phyloP scores from a whole-genome alignment of 73 alveolate species.

The Paramecium bursaria region DNA sequence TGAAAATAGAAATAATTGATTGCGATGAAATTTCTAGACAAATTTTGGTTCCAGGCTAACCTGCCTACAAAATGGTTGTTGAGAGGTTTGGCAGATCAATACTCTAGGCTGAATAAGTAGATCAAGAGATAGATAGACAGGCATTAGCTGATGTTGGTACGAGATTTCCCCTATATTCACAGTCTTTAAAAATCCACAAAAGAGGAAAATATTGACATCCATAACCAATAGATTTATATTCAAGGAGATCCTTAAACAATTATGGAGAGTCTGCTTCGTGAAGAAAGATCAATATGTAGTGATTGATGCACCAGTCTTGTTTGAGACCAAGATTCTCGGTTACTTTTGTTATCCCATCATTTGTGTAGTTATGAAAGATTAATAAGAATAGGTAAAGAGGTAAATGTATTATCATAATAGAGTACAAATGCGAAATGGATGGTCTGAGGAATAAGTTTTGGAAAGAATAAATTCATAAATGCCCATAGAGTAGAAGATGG shows the following conservation, averaged over 20 bases:
- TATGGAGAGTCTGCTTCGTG: conserved; percentile 69
- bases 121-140: conserved; percentile 77
- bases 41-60: conserved; percentile 73
- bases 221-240: conserved; percentile 78
- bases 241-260: conserved; percentile 68
- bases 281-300: conserved; percentile 74
- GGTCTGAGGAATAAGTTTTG: conserved; percentile 77
- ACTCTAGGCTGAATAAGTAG: conserved; percentile 48
- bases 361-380: conserved; percentile 74
- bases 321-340: conserved; percentile 80
- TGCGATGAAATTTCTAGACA: conserved; percentile 86
- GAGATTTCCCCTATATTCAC: background rate
- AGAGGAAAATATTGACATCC: conserved; percentile 70
- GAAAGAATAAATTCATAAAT: conserved; percentile 76
- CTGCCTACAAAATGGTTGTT: conserved; percentile 70
- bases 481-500: conserved; percentile 78
- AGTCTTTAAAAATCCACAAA: conserved; percentile 71
- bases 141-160: conserved; percentile 75
- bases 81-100: conserved; percentile 77
- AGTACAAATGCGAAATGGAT: conserved; percentile 71
- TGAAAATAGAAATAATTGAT: conserved; percentile 77
- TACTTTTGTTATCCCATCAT: conserved; percentile 85
- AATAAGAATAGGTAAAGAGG: conserved; percentile 66
- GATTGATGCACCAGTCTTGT: conserved; percentile 89
- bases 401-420: conserved; percentile 16